Conservation (phyloP, 345 rosid genomes). For the Cardamine resedifolia region DNA sequence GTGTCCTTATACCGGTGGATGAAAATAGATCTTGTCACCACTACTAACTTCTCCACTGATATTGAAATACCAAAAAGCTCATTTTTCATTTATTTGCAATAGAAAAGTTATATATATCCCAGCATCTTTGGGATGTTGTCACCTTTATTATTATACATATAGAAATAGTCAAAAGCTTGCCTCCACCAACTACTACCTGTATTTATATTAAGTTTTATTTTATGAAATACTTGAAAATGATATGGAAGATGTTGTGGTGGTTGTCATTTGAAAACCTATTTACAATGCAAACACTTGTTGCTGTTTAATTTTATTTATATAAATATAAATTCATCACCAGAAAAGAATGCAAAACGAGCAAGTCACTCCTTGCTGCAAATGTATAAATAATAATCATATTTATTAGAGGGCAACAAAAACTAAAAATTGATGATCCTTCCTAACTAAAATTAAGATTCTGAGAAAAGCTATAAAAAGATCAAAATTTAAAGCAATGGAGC, state of each 20-base stretch:
- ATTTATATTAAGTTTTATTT: neutral
- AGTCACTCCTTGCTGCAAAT: too few species aligned
- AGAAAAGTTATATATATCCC: too few species aligned
- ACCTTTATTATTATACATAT: conserved; percentile 10
- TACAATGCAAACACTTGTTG: neutral
- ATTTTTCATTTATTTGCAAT: conserved; percentile 5
- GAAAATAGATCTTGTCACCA: conserved; percentile 36
- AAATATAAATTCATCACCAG: neutral
- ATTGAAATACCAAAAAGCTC: conserved; percentile 19
- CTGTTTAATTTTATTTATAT: neutral
- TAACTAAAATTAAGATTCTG: too few species aligned
- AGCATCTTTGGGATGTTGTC: conserved; percentile 32
- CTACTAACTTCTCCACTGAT: conserved; percentile 20
- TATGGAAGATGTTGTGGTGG: neutral
- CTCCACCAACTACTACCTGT: conserved; percentile 23
- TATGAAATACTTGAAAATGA: neutral
- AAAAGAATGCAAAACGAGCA: too few species aligned
- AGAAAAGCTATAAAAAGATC: neutral
- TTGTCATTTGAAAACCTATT: neutral
- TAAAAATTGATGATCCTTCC: too few species aligned
- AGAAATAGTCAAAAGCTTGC: conserved; percentile 11
- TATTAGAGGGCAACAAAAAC: too few species aligned
- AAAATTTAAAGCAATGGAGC: neutral
- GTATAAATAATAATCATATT: too few species aligned
- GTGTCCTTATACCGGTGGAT: conserved; percentile 10